Percentiles rank a stretch among this genome's conserved stretches.
Conservation (phyloP, 2,329 filamentous ascomycete species). For the Myriosclerotinia scirpicola region DNA sequence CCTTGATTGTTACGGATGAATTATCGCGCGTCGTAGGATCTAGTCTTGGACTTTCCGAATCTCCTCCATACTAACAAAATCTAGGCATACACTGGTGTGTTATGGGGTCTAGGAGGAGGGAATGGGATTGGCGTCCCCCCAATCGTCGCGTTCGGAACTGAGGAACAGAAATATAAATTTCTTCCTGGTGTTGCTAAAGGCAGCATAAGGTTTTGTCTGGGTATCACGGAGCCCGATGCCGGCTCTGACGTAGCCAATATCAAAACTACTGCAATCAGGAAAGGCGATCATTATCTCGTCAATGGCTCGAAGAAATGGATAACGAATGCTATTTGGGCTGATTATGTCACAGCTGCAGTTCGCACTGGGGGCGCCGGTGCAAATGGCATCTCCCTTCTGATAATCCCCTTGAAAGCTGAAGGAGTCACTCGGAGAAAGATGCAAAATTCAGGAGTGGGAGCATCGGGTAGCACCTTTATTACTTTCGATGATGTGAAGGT, state of each 20-base stretch:
- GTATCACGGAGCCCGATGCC: conserved; percentile 63
- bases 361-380: conserved; percentile 56
- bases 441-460: conserved; percentile 65
- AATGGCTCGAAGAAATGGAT: conserved; percentile 71
- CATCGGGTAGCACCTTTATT: conserved; percentile 57
- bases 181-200: conserved; percentile 59
- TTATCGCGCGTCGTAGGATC: conserved; percentile 47
- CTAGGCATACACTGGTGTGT: conserved; percentile 55
- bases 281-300: conserved; percentile 57
- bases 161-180: conserved; percentile 58
- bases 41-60: not conserved
- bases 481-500: conserved; percentile 57
- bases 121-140: conserved; percentile 64
- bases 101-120: conserved; percentile 58
- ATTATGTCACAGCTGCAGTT: conserved; percentile 62
- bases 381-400: conserved; percentile 55
- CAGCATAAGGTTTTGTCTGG: conserved; percentile 61
- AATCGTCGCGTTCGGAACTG: conserved; percentile 60
- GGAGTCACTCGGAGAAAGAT: conserved; percentile 57
- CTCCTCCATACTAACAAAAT: not conserved
- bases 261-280: conserved; percentile 55
- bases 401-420: conserved; percentile 52
- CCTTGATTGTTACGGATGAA: conserved; percentile 57
- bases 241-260: conserved; percentile 66
- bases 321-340: conserved; percentile 60